These are phyloP conservation scores for Myriosclerotinia scirpicola DNA, from an alignment of 2,329 filamentous ascomycete species.

Conservation along the genomic window DNA sequence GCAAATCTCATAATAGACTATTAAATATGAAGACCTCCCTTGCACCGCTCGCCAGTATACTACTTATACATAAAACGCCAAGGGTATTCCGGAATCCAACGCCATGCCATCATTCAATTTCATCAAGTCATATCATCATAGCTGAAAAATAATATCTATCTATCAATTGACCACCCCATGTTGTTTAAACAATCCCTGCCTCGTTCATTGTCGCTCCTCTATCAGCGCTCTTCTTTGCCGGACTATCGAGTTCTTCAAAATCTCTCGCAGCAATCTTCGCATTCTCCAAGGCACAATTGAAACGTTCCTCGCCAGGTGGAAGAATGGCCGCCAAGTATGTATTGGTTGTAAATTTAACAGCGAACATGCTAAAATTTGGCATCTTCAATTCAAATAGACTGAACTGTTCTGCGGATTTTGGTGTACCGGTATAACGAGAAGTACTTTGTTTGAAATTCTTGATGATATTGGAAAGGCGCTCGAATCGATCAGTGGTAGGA, in stretches of 20 bases:
- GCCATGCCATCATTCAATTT: constrained; percentile 18
- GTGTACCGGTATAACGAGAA: constrained; percentile 73
- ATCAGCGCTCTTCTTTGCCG: constrained; percentile 40
- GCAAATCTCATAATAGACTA: neutral
- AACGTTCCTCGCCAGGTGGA: constrained; percentile 85
- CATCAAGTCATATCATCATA: constrained; percentile 14
- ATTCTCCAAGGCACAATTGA: constrained; percentile 88
- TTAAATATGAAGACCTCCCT: neutral
- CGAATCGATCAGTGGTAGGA: constrained; percentile 88
- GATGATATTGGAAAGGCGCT: constrained; percentile 94
- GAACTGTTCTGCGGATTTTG: constrained; percentile 80
- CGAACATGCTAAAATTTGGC: constrained; percentile 84
- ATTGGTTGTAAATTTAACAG: constrained; percentile 94
- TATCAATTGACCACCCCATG: neutral
- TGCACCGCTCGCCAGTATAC: neutral
- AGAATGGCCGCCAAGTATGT: constrained; percentile 93
- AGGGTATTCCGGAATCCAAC: constrained; percentile 24
- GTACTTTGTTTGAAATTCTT: constrained; percentile 94
- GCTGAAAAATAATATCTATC: constrained; percentile 5
- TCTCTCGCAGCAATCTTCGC: constrained; percentile 82
- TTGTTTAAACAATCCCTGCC: constrained; percentile 1
- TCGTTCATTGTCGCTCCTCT: constrained; percentile 32
- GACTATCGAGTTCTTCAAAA: constrained; percentile 68
- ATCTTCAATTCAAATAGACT: constrained; percentile 79
- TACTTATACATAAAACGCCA: constrained; percentile 18